Conservation (phyloP, 2,329 filamentous ascomycete genomes). For the Monilinia fructicola region DNA sequence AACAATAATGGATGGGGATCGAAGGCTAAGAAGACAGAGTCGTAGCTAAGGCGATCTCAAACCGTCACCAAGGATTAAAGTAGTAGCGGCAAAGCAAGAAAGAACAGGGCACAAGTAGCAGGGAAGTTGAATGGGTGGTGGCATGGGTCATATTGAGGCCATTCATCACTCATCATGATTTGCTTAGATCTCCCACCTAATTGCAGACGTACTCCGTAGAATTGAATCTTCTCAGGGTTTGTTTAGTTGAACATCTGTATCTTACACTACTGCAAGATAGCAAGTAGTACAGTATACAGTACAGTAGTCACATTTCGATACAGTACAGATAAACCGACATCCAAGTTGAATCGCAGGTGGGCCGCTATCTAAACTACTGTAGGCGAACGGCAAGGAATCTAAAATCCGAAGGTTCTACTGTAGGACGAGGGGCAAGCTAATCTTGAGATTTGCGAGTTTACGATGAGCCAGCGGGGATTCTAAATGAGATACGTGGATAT, state of each 20-base stretch:
- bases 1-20: background rate
- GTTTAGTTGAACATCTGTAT: background rate
- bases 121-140: background rate
- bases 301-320: background rate
- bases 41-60: slow-evolving; percentile 16
- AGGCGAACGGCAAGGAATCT: slow-evolving; percentile 8
- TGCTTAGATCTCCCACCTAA: background rate
- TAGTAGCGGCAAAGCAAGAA: slow-evolving; percentile 13
- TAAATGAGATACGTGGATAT: slow-evolving; percentile 20
- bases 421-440: slow-evolving; percentile 20
- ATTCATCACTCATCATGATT: no score
- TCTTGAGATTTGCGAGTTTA: slow-evolving; percentile 24
- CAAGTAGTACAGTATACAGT: background rate
- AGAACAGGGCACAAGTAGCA: background rate
- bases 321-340: slow-evolving; percentile 8
- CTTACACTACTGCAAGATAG: background rate
- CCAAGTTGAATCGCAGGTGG: slow-evolving; percentile 14
- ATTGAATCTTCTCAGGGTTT: background rate
- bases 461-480: slow-evolving; percentile 16
- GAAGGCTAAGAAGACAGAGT: slow-evolving; percentile 7
- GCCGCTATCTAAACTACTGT: slow-evolving; percentile 5
- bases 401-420: background rate
- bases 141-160: no score
- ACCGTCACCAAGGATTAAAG: slow-evolving; percentile 11
- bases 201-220: background rate